These are phyloP conservation scores for Oxyria digyna DNA, from an alignment of 148 eudicot genomes.

Conservation along the genomic window DNA sequence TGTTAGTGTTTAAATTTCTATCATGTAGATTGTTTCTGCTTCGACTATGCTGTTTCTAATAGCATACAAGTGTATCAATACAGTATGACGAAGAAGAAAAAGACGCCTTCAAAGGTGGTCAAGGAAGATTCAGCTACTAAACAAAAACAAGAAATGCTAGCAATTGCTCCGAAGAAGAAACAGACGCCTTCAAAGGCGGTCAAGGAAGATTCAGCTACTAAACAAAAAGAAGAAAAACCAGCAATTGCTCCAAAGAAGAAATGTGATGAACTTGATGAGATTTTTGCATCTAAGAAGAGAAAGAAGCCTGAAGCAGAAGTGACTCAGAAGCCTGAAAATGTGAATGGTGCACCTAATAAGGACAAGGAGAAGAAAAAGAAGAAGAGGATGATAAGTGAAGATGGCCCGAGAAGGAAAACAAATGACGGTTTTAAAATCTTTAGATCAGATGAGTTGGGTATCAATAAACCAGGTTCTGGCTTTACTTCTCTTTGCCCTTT, in stretches of 20 bases:
- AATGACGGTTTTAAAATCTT: background rate
- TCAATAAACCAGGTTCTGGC: constrained; percentile 6
- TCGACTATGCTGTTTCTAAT: background rate
- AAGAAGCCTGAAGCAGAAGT: background rate
- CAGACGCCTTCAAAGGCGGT: background rate
- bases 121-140: background rate
- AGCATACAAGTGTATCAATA: background rate
- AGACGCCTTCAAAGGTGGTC: background rate
- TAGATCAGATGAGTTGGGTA: background rate
- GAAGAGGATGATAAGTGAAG: background rate
- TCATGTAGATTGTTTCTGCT: background rate
- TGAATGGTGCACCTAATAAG: background rate
- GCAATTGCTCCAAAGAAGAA: background rate
- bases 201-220: background rate
- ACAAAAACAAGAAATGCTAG: no score
- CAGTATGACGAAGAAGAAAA: constrained; percentile 5
- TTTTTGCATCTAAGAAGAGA: constrained; percentile 3
- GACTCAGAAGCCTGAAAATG: background rate
- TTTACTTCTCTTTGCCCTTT: constrained; percentile 5
- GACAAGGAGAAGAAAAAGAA: background rate
- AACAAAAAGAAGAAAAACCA: background rate
- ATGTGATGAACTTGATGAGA: background rate
- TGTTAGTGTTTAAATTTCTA: background rate
- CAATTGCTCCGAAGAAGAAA: constrained; percentile 2
- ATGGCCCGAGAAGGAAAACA: background rate